Percentiles rank a stretch among this genome's conserved stretches.
phyloP scores from a whole-genome alignment of 2,329 filamentous ascomycete species.

The Coniochaeta pulveracea region DNA sequence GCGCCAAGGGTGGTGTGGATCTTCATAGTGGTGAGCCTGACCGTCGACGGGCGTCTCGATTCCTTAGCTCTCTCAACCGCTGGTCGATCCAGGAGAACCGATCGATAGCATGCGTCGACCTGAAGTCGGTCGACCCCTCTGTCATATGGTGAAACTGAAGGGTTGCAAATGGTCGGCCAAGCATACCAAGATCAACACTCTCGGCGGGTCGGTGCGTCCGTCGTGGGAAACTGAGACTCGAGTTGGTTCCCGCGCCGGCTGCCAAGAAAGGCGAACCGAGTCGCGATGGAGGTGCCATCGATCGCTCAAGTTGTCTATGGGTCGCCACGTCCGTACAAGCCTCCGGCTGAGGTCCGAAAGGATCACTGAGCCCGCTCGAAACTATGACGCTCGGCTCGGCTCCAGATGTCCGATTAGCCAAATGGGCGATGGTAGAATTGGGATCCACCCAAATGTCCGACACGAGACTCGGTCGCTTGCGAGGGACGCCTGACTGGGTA shows the following conservation, averaged over 20 bases:
- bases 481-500: constrained; percentile 34
- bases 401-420: no score
- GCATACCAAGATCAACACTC: constrained; percentile 29
- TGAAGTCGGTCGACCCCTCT: constrained; percentile 21
- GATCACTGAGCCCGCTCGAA: no score
- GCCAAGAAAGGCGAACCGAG: constrained; percentile 52
- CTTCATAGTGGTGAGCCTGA: constrained; percentile 38
- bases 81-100: constrained; percentile 48
- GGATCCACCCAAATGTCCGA: constrained; percentile 43
- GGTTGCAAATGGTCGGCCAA: constrained; percentile 44
- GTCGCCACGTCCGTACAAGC: no score
- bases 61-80: constrained; percentile 42
- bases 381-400: constrained; percentile 18
- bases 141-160: constrained; percentile 41
- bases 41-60: constrained; percentile 27
- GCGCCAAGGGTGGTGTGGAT: constrained; percentile 9
- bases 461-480: constrained; percentile 43
- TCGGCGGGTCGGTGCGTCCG: constrained; percentile 31
- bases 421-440: constrained; percentile 16
- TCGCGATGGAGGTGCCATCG: constrained; percentile 29
- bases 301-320: constrained; percentile 15
- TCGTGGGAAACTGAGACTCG: constrained; percentile 51
- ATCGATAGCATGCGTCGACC: constrained; percentile 32
- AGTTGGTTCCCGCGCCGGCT: constrained; percentile 28
- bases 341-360: no score